Percentiles rank a stretch among this genome's conserved stretches.
Conservation (phyloP, 306 rosid species). For the Quercus wislizeni region DNA sequence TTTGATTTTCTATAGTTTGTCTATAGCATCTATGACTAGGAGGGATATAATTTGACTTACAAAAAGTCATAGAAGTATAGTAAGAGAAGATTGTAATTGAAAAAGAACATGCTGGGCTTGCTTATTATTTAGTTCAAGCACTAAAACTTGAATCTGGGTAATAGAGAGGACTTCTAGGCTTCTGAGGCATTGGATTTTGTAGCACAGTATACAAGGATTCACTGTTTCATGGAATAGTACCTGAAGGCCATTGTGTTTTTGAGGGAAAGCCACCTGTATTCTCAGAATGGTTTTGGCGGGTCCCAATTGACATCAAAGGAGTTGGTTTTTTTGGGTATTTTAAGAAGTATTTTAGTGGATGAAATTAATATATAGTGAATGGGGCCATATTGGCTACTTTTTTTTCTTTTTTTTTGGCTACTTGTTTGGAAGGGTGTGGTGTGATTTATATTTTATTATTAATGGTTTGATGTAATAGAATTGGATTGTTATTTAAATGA, state of each 20-base stretch:
- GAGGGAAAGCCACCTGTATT: neutral
- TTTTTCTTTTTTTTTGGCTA: neutral
- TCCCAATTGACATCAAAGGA: neutral
- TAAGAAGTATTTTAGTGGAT: neutral
- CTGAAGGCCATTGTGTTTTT: neutral
- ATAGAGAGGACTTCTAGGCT: no score
- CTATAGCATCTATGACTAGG: neutral
- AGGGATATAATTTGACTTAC: neutral
- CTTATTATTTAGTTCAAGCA: neutral
- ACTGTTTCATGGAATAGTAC: no score
- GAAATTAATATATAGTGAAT: neutral
- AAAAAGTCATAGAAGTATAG: neutral
- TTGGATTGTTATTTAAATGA: neutral
- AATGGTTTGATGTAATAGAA: neutral
- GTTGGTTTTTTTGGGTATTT: neutral
- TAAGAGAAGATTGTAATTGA: neutral
- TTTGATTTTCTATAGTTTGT: neutral
- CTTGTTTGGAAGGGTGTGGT: slow-evolving; percentile 2
- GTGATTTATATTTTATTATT: neutral
- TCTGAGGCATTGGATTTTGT: no score
- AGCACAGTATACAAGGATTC: no score
- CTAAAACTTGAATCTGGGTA: no score
- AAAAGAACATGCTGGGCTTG: neutral
- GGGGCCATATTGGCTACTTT: slow-evolving; percentile 1
- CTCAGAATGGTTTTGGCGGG: neutral